Conservation (phyloP, 208 protist genomes). For the Novymonas esmeraldas region DNA sequence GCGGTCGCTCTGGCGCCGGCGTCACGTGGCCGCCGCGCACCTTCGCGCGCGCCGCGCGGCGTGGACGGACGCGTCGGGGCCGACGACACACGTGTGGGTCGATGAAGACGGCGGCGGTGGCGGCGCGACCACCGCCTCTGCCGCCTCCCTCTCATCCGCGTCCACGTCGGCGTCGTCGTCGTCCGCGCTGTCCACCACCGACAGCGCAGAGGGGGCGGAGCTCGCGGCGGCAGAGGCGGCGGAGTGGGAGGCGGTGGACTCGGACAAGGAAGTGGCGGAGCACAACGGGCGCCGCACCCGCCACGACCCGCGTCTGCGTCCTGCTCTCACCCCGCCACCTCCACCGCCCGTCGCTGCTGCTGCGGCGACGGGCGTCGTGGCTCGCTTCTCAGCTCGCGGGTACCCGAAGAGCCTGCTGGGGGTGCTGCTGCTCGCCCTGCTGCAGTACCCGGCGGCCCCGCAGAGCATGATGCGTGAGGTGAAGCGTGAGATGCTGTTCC, state of each 20-base stretch:
- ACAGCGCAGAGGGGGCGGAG: not conserved
- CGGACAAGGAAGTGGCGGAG: not conserved
- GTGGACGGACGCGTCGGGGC: not conserved
- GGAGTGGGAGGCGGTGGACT: slow-evolving; percentile 1
- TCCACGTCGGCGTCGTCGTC: not conserved
- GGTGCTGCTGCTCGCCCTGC: slow-evolving; percentile 40
- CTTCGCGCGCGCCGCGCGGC: slow-evolving; percentile 5
- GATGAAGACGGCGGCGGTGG: not conserved
- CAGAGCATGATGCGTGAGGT: slow-evolving; percentile 41
- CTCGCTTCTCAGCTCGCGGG: slow-evolving; percentile 35
- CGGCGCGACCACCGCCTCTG: not conserved
- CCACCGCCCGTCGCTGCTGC: no score
- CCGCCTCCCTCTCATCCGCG: not conserved
- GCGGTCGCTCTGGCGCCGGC: slow-evolving; percentile 16
- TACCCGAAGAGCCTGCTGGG: slow-evolving; percentile 55
- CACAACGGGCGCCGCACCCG: not conserved
- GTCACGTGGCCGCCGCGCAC: slow-evolving; percentile 14
- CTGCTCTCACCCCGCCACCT: not conserved
- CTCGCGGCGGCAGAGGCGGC: not conserved
- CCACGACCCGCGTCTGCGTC: not conserved
- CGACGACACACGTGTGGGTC: slow-evolving; percentile 5
- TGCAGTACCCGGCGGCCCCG: slow-evolving; percentile 41
- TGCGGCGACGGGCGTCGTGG: slow-evolving; percentile 38
- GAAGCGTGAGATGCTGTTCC: slow-evolving; percentile 47
- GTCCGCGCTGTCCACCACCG: not conserved